These are phyloP conservation scores for Lentinula raphanica DNA, from an alignment of 768 basidiomycete genomes.

Conservation along the genomic window DNA sequence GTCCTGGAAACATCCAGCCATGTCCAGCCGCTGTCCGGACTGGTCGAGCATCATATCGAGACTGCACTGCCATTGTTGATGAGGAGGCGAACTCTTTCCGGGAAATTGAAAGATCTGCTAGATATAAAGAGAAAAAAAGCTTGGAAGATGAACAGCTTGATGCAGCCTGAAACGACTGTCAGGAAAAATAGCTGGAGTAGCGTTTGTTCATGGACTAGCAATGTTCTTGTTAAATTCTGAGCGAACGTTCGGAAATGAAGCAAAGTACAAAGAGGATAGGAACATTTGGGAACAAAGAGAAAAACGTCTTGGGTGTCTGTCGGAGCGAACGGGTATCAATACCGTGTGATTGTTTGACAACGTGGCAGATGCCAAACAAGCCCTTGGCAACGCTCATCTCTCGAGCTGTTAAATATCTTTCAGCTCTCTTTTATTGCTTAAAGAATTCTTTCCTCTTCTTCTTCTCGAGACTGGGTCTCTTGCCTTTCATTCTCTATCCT, in stretches of 20 bases:
- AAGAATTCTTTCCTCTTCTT: slow-evolving; percentile 13
- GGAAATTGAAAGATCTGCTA: too few relatives aligned
- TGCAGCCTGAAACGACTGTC: too few relatives aligned
- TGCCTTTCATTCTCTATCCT: slow-evolving; percentile 22
- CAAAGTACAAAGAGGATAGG: background rate
- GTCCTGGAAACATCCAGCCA: background rate
- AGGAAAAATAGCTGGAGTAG: too few relatives aligned
- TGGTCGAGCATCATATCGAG: background rate
- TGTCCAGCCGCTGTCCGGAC: background rate
- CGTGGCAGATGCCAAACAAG: background rate
- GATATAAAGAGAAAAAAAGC: too few relatives aligned
- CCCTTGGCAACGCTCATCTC: slow-evolving; percentile 1
- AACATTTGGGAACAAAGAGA: background rate
- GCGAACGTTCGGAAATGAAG: background rate
- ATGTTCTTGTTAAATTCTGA: background rate
- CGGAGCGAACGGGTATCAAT: background rate
- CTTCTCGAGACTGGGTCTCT: slow-evolving; percentile 43
- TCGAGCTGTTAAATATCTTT: background rate
- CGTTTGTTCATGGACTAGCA: too few relatives aligned
- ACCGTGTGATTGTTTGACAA: background rate
- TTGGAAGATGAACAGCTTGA: background rate
- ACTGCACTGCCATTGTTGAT: background rate
- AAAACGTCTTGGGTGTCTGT: too few relatives aligned
- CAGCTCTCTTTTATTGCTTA: background rate
- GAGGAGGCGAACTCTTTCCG: too few relatives aligned